Percentiles rank a stretch among this genome's conserved stretches.
Evolutionary conservation across 495 filamentous ascomycete genomes (phyloP).

Genomic region (Penicillium goetzii): DNA sequence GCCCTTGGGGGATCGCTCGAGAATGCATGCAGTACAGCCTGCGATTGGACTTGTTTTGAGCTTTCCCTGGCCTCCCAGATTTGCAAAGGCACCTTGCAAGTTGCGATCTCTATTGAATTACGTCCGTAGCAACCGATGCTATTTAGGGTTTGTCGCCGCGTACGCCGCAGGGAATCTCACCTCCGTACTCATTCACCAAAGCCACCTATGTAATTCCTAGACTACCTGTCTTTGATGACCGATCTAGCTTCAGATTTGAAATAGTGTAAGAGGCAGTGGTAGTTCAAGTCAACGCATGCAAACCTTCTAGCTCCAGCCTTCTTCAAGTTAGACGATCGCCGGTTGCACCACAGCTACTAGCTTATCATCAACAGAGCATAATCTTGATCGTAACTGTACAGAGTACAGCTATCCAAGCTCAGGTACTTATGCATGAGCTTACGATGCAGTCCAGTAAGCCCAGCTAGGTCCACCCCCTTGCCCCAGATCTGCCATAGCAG

Average conservation of each 20-base stretch:
- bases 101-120: not conserved
- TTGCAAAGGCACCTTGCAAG: slow-evolving; percentile 11
- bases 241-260: not conserved
- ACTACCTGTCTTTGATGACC: not conserved
- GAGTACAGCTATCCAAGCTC: not conserved
- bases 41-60: slow-evolving; percentile 25
- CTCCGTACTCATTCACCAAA: not conserved
- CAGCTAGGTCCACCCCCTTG: slow-evolving; percentile 18
- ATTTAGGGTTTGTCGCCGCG: not conserved
- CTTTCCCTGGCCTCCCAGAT: not conserved
- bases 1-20: slow-evolving; percentile 23
- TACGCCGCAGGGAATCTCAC: not conserved
- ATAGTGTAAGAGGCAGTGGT: not conserved
- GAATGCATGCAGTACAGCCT: slow-evolving; percentile 19
- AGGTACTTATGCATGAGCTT: slow-evolving; percentile 2
- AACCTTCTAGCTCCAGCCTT: not conserved
- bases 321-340: slow-evolving; percentile 14
- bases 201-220: not conserved
- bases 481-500: slow-evolving; percentile 18
- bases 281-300: not conserved
- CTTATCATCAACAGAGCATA: not conserved
- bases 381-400: not conserved
- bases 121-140: not conserved
- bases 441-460: not conserved
- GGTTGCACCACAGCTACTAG: slow-evolving; percentile 13